Evolutionary conservation across 768 basidiomycete genomes (phyloP).

Genomic region (Leccinum arenicola): DNA sequence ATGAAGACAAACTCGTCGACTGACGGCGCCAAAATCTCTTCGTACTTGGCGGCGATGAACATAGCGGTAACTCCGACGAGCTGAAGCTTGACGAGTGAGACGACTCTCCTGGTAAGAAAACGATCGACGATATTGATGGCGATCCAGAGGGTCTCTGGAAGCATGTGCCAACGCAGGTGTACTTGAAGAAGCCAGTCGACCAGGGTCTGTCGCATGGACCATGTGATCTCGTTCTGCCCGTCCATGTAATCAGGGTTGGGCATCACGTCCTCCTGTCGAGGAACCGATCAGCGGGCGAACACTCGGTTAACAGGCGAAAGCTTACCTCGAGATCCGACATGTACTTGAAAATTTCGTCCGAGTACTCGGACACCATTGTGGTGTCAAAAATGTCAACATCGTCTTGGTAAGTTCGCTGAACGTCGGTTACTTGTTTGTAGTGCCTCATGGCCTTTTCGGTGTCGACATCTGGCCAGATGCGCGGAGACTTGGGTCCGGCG

Average conservation of each 20-base stretch:
- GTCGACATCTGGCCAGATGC: slow-evolving; percentile 73
- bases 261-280: slow-evolving; percentile 74
- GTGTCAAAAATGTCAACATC: slow-evolving; percentile 72
- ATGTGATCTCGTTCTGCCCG: slow-evolving; percentile 86
- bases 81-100: slow-evolving; percentile 87
- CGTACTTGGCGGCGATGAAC: slow-evolving; percentile 99
- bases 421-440: slow-evolving; percentile 57
- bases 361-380: slow-evolving; percentile 97
- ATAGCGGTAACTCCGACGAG: slow-evolving; percentile 98
- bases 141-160: slow-evolving; percentile 99
- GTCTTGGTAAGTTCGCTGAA: slow-evolving; percentile 63
- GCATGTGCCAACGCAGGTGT: slow-evolving; percentile 97
- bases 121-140: slow-evolving; percentile 96
- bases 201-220: slow-evolving; percentile 94
- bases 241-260: slow-evolving; percentile 92
- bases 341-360: slow-evolving; percentile 97
- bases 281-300: slow-evolving; percentile 20
- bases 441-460: slow-evolving; percentile 59
- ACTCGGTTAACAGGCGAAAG: slow-evolving; percentile 1
- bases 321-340: slow-evolving; percentile 91
- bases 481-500: slow-evolving; percentile 41
- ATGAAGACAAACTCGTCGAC: slow-evolving; percentile 99
- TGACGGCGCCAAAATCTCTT: slow-evolving; percentile 95
- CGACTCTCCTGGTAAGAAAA: slow-evolving; percentile 84
- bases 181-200: slow-evolving; percentile 99